Percentiles rank a stretch among this genome's conserved stretches.
Evolutionary conservation across 108 stramenopile species (phyloP).

Genomic region (Cyclostephanos tholiformis): DNA sequence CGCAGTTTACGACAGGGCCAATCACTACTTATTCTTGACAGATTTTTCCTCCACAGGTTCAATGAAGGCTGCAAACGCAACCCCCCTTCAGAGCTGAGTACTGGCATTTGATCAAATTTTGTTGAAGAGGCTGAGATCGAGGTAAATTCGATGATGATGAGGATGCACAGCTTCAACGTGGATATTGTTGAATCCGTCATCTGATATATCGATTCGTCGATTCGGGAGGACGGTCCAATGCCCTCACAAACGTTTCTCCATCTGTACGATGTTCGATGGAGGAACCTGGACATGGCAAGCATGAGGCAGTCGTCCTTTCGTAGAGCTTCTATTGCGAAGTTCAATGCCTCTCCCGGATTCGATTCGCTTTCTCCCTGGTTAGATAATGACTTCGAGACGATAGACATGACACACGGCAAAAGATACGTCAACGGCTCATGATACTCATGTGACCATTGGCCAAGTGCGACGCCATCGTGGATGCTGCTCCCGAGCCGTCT

Average conservation of each 20-base stretch:
- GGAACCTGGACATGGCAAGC: conserved; percentile 16
- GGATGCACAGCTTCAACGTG: neutral
- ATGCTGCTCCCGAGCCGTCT: neutral
- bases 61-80: conserved; percentile 2
- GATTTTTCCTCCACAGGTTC: conserved; percentile 10
- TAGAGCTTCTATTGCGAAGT: neutral
- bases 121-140: neutral
- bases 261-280: conserved; percentile 10
- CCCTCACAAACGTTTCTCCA: neutral
- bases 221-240: neutral
- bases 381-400: conserved; percentile 11
- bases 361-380: conserved; percentile 6
- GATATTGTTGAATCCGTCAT: conserved; percentile 13
- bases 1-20: neutral
- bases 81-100: conserved; percentile 1
- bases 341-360: neutral
- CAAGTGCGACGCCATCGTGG: neutral
- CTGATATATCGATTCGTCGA: neutral
- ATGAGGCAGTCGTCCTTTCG: conserved; percentile 18
- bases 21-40: neutral
- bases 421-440: conserved; percentile 33
- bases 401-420: conserved; percentile 32
- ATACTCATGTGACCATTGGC: neutral
- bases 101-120: neutral
- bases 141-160: conserved; percentile 5